Evolutionary conservation across 306 rosid species (phyloP), one percentile per base, ranked within the genome.

Genomic region (Amphicarpaea edgeworthii): DNA sequence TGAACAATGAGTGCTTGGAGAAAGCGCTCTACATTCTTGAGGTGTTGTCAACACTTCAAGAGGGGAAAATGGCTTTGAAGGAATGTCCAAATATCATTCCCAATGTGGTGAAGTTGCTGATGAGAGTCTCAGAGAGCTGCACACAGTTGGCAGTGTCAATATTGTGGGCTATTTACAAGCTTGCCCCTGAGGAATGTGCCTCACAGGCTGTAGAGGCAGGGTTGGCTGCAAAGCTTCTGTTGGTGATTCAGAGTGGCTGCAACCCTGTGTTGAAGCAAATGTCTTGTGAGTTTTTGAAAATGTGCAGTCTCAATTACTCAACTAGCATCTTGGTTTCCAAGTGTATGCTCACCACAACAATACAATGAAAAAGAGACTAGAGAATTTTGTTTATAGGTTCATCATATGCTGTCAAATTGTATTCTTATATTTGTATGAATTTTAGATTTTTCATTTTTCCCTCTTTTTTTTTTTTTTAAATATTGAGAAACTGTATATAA

Each of bases 171-270:
- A 87, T 92, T 3, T 92, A 89, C 76, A 84, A 86, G 79, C 88
- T 89, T 15, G 89, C 90, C 4, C 97, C 96, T 0, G 96, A 88
- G 1, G 96, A 89, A 76, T 88, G 96, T 70, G 88, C 96, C 19
- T 76, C 93, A 3, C 62, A 80, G 26, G 97, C 93, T 0, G 91
- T 90, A 5, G 96, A 92, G 69, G 97, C 91, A 0, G 97, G 97
- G 6, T 81, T 92, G 79, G 97, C 97, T 8, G 90, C 91, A 0
- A 92, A 92, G 85, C 83, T 92, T 5, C 85, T 92, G 3, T 85
- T 92, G 0, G 97, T 92, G 28, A 92, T 92, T 78, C 97, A 92
- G 86, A 90, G 97, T 23, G 96, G 91, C 40, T 92, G 97, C 84
- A 87, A 85, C 65, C 88, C 96, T 0, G 83, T 68, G 50, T 50